Evolutionary conservation across 139 green algal genomes (phyloP).

Genomic region (Penium margaritaceum): DNA sequence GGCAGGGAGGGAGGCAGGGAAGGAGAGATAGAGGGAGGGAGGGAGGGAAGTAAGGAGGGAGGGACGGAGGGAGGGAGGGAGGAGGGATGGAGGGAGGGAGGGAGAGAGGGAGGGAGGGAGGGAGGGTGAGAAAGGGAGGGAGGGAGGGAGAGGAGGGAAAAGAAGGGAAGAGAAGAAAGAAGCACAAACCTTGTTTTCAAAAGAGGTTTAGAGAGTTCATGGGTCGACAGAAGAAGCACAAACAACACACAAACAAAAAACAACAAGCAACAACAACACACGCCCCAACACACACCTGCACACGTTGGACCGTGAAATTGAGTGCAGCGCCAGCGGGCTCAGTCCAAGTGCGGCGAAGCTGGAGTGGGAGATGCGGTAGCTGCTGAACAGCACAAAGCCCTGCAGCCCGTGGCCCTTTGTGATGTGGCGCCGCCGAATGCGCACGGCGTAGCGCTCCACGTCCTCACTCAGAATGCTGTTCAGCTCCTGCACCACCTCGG

Average conservation of each 20-base stretch:
- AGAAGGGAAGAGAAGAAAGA: no score
- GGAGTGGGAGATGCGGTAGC: slow-evolving; percentile 7
- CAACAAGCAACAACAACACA: no score
- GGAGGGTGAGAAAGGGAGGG: not conserved
- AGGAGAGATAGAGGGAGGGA: no score
- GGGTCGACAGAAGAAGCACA: no score
- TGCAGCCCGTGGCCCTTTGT: slow-evolving; percentile 41
- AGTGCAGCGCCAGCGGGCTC: slow-evolving; percentile 19
- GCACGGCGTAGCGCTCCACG: not conserved
- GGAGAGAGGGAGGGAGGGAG: not conserved
- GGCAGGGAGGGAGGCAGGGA: no score
- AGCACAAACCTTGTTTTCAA: no score
- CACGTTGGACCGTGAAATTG: not conserved
- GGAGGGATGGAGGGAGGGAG: not conserved
- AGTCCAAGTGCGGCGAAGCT: slow-evolving; percentile 16
- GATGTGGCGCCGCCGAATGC: not conserved
- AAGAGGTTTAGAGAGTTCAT: no score
- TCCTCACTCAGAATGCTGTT: not conserved
- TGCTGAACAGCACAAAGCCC: slow-evolving; percentile 27
- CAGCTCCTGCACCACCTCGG: no score
- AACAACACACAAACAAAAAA: no score
- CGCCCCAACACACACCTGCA: no score
- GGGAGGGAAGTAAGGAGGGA: no score
- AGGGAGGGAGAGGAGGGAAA: not conserved
- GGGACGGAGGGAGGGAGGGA: no score